Evolutionary conservation across 2,329 filamentous ascomycete species (phyloP).

Genomic region (Epicoccum nigrum): DNA sequence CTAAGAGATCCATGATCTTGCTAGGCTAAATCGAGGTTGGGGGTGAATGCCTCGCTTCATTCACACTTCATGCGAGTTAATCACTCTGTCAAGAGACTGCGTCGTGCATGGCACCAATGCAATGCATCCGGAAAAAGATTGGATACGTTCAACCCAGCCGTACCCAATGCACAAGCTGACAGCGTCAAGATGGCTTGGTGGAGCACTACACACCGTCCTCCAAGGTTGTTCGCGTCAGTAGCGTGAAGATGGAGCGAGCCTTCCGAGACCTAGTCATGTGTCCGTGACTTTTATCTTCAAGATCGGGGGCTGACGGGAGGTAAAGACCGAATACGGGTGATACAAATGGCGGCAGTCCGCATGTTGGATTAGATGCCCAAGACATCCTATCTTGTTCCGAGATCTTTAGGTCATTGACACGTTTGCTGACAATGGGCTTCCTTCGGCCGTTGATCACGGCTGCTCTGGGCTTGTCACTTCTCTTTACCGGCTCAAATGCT

Average conservation of each 20-base stretch:
- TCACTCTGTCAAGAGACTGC: background rate
- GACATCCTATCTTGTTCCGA: background rate
- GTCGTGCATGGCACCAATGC: background rate
- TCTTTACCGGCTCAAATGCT: conserved; percentile 1
- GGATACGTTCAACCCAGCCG: background rate
- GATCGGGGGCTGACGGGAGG: conserved; percentile 1
- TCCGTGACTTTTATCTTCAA: background rate
- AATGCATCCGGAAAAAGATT: conserved; percentile 1
- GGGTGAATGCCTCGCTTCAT: background rate
- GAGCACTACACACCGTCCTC: background rate
- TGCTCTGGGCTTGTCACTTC: conserved; percentile 9
- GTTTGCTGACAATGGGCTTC: conserved; percentile 6
- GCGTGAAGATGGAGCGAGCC: background rate
- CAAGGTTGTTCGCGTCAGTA: background rate
- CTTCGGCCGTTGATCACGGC: background rate
- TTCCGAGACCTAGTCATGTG: background rate
- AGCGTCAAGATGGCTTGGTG: background rate
- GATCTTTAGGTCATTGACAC: background rate
- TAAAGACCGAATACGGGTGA: background rate
- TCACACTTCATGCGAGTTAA: background rate
- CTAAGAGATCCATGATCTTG: background rate
- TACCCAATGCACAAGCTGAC: background rate
- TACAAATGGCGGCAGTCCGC: conserved; percentile 5
- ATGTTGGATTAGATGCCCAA: background rate
- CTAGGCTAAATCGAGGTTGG: background rate